phyloP scores from a whole-genome alignment of 257 asterid species.

The Osmanthus fragrans region DNA sequence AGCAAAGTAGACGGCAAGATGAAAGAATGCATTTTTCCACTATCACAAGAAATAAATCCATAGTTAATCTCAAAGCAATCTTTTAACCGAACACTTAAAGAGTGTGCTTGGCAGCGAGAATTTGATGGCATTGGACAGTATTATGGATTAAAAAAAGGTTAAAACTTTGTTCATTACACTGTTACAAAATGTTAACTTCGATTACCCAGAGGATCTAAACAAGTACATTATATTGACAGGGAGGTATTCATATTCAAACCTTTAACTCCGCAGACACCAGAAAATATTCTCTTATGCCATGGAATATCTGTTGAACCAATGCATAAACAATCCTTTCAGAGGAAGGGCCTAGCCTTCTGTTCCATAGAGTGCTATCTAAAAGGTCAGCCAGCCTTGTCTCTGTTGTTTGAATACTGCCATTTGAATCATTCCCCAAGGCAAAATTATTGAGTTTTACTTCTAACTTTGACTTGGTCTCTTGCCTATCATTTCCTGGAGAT shows the following conservation, averaged over 20 bases:
- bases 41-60: neutral
- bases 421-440: slow-evolving; percentile 62
- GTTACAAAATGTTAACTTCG: no score
- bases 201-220: neutral
- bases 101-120: neutral
- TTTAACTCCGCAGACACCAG: slow-evolving; percentile 87
- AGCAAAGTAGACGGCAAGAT: neutral
- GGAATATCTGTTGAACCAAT: slow-evolving; percentile 94
- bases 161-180: neutral
- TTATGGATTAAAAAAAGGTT: neutral
- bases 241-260: slow-evolving; percentile 36
- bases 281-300: slow-evolving; percentile 93
- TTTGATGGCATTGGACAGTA: neutral
- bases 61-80: neutral
- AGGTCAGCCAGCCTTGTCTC: slow-evolving; percentile 97
- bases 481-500: slow-evolving; percentile 56
- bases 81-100: neutral
- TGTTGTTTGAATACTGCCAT: slow-evolving; percentile 53
- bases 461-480: slow-evolving; percentile 58
- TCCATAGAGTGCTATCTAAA: slow-evolving; percentile 95
- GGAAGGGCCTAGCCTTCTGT: slow-evolving; percentile 92
- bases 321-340: slow-evolving; percentile 95
- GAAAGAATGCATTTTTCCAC: neutral
- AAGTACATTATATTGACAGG: neutral
- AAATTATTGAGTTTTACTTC: slow-evolving; percentile 72